Evolutionary conservation across 1,139 yeast species (phyloP).

Genomic region (Lodderomyces theae): DNA sequence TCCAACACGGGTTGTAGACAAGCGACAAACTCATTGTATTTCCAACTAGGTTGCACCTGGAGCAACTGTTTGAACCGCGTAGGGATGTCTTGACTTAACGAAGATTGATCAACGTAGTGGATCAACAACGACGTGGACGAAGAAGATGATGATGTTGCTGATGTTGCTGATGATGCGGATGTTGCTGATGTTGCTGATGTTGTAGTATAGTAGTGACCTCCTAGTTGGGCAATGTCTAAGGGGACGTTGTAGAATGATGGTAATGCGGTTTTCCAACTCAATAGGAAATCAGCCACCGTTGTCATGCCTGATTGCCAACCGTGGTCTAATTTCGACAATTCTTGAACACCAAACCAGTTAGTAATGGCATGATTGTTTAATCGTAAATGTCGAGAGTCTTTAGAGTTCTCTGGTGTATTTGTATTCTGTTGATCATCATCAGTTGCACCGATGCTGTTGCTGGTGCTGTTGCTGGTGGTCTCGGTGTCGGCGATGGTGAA

Average conservation of each 20-base stretch:
- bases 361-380: constrained; percentile 44
- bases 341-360: constrained; percentile 58
- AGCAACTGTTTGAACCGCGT: constrained; percentile 63
- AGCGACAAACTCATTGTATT: constrained; percentile 67
- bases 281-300: constrained; percentile 47
- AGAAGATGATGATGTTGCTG: neutral
- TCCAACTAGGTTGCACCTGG: constrained; percentile 63
- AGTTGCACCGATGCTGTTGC: neutral
- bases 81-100: constrained; percentile 51
- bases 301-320: too few relatives aligned
- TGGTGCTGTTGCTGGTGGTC: too few relatives aligned
- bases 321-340: constrained; percentile 32
- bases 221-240: constrained; percentile 31
- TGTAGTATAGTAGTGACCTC: constrained; percentile 2
- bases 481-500: neutral
- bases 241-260: constrained; percentile 64
- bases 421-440: neutral
- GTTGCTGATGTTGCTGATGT: neutral
- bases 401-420: constrained; percentile 17
- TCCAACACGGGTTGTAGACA: constrained; percentile 58
- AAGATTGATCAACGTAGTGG: constrained; percentile 47
- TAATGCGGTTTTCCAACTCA: constrained; percentile 61
- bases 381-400: constrained; percentile 8
- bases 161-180: neutral
- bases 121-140: constrained; percentile 20